These are phyloP conservation scores for Botrytis paeoniae DNA, from an alignment of 2,329 filamentous ascomycete species.

Conservation along the genomic window DNA sequence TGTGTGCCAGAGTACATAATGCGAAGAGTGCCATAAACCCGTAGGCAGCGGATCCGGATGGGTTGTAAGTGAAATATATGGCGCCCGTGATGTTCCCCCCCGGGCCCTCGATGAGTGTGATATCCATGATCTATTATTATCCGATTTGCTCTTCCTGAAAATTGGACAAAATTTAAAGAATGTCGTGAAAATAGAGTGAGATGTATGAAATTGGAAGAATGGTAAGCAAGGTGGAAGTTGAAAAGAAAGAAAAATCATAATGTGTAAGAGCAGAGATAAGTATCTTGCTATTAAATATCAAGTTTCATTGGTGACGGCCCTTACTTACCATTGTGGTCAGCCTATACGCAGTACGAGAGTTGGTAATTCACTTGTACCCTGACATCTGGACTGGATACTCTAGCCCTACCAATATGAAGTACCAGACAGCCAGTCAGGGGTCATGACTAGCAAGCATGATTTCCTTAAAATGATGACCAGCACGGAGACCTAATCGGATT, in stretches of 20 bases:
- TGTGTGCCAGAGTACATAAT: slow-evolving; percentile 19
- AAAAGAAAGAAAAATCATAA: not conserved
- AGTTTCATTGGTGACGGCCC: not conserved
- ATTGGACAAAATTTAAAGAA: not conserved
- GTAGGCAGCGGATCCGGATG: slow-evolving; percentile 23
- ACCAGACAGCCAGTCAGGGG: not conserved
- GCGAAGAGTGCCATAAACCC: slow-evolving; percentile 25
- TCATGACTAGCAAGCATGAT: not conserved
- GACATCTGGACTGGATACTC: not conserved
- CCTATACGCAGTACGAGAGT: not conserved
- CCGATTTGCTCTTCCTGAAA: not conserved
- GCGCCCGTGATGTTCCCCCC: not conserved
- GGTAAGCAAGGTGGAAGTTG: not conserved
- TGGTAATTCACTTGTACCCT: not conserved
- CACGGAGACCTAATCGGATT: not conserved
- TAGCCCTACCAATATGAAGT: not conserved
- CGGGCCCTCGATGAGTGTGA: not conserved
- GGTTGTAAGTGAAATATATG: slow-evolving; percentile 19
- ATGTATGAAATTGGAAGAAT: not conserved
- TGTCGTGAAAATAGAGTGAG: not conserved
- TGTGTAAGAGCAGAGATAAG: not conserved
- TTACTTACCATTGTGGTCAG: not conserved
- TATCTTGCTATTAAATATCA: not conserved
- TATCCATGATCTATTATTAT: not conserved
- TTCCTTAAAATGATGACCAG: not conserved